Evolutionary conservation across 75 land plant species (phyloP).

Genomic region (Pinus taeda): DNA sequence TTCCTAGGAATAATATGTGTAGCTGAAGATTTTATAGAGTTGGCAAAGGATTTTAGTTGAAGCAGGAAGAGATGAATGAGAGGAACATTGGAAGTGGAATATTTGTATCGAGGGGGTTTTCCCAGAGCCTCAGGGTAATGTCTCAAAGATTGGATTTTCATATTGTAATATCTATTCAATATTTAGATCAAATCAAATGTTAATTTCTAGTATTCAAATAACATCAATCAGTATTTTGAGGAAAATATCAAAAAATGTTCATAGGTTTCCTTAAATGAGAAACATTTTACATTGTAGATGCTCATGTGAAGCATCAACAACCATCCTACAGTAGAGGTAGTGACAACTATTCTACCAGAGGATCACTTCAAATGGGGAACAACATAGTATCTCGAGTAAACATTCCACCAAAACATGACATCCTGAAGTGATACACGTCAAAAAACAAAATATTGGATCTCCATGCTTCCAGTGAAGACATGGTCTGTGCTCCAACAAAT

Average conservation of each 20-base stretch:
- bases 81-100: too few species aligned
- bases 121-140: too few species aligned
- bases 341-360: slow-evolving; percentile 61
- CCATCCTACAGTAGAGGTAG: slow-evolving; percentile 58
- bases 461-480: neutral
- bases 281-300: slow-evolving; percentile 64
- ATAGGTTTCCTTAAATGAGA: neutral
- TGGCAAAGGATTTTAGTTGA: too few species aligned
- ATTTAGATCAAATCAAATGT: neutral
- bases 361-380: slow-evolving; percentile 49
- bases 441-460: neutral
- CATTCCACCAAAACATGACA: slow-evolving; percentile 71
- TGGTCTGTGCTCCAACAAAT: neutral
- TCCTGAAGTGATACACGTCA: slow-evolving; percentile 34
- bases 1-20: too few species aligned
- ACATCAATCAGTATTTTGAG: neutral
- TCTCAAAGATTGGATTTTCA: too few species aligned
- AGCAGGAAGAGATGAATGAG: too few species aligned
- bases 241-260: neutral
- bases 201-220: neutral
- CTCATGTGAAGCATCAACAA: slow-evolving; percentile 54
- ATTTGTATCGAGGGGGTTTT: too few species aligned
- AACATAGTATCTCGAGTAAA: slow-evolving; percentile 68
- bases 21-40: too few species aligned
- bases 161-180: too few species aligned